Conservation (phyloP, 2,329 filamentous ascomycete genomes). For the Penicillium decumbens region DNA sequence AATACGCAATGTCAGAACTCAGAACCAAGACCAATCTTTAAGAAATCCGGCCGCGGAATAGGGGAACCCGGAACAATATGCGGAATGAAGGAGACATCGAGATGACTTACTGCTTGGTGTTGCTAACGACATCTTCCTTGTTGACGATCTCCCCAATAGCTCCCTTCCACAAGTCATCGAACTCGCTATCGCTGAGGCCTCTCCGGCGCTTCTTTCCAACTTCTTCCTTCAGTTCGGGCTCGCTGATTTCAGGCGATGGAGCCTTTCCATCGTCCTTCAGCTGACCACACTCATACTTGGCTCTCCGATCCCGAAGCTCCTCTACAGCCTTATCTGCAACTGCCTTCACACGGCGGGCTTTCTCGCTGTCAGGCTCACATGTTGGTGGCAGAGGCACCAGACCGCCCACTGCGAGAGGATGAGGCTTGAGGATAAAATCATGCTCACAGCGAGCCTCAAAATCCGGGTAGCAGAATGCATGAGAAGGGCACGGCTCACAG, state of each 20-base stretch:
- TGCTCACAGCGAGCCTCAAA: conserved; percentile 75
- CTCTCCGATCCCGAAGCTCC: conserved; percentile 75
- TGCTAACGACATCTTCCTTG: conserved; percentile 57
- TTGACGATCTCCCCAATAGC: conserved; percentile 49
- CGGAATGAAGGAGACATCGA: conserved; percentile 14
- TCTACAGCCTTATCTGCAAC: conserved; percentile 86
- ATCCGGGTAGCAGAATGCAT: conserved; percentile 81
- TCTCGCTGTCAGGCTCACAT: conserved; percentile 92
- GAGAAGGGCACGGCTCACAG: conserved; percentile 84
- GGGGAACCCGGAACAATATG: conserved; percentile 19
- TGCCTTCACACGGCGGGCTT: conserved; percentile 76
- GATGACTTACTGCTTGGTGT: conserved; percentile 55
- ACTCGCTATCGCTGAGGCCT: conserved; percentile 79
- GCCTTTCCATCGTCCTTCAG: conserved; percentile 59
- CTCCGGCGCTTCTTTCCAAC: conserved; percentile 73
- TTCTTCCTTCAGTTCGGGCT: conserved; percentile 68
- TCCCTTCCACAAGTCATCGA: conserved; percentile 69
- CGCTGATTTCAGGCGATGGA: conserved; percentile 61
- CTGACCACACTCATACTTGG: conserved; percentile 86
- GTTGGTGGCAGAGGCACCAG: conserved; percentile 80
- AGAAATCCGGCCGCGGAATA: conserved; percentile 17
- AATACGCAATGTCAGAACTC: conserved; percentile 53
- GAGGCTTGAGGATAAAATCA: conserved; percentile 79
- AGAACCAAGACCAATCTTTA: conserved; percentile 34
- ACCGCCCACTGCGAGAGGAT: conserved; percentile 77